Conservation (phyloP, 2,329 filamentous ascomycete genomes). For the Venturia oleaginea region DNA sequence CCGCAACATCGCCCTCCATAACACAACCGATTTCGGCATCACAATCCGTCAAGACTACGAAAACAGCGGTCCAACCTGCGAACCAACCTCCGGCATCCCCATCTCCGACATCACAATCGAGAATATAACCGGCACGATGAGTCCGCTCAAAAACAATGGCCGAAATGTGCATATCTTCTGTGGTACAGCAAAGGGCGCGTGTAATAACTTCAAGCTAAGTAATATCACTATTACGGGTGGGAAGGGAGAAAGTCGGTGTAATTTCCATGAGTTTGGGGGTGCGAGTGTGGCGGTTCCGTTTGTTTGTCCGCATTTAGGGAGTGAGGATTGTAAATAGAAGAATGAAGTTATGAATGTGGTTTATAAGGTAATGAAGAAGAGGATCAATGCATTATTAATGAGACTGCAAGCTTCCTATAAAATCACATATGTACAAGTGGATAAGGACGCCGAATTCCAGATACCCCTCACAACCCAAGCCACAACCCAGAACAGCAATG, state of each 20-base stretch:
- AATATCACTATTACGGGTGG: conserved; percentile 44
- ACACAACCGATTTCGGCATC: conserved; percentile 41
- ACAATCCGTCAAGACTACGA: conserved; percentile 45
- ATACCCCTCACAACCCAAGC: background rate
- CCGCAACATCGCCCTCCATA: conserved; percentile 36
- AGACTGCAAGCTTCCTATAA: no score
- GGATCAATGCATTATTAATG: no score
- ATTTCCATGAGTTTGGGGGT: background rate
- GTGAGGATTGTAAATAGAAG: background rate
- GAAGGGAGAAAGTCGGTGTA: conserved; percentile 22
- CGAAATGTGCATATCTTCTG: conserved; percentile 45
- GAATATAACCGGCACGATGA: conserved; percentile 36
- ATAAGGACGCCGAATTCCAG: no score
- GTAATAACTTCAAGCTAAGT: conserved; percentile 45
- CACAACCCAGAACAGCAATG: background rate
- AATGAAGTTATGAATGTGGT: no score
- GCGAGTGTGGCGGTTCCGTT: background rate
- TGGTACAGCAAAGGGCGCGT: conserved; percentile 35
- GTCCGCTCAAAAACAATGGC: conserved; percentile 19
- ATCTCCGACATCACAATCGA: conserved; percentile 41
- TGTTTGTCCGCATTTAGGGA: background rate
- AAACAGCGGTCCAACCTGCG: conserved; percentile 36
- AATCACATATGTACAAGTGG: no score
- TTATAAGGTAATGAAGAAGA: no score
- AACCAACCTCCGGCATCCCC: conserved; percentile 38